phyloP scores from a whole-genome alignment of 345 rosid species.

The Pistacia integerrima region DNA sequence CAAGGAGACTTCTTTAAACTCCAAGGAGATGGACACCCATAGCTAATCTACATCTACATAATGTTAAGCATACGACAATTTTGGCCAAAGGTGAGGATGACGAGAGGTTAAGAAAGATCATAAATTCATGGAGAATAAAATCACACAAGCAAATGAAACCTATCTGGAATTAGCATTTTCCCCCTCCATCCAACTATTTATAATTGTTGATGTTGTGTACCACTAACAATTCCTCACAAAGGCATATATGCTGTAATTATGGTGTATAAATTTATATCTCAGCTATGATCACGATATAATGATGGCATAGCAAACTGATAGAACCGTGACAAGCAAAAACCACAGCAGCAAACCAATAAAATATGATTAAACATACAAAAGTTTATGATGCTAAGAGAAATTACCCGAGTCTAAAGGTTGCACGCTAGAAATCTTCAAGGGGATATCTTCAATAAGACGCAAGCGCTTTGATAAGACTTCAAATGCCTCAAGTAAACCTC shows the following conservation, averaged over 20 bases:
- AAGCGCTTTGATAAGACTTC: conserved; percentile 74
- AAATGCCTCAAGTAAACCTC: conserved; percentile 62
- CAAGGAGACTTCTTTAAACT: no score
- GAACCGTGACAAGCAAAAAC: not conserved
- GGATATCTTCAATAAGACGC: conserved; percentile 71
- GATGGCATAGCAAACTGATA: not conserved
- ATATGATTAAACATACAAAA: not conserved
- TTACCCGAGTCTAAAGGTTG: conserved; percentile 90
- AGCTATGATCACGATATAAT: not conserved
- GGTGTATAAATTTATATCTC: not conserved
- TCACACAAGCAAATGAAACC: conserved; percentile 1
- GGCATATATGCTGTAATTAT: not conserved
- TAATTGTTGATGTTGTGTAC: not conserved
- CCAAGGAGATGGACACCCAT: no score
- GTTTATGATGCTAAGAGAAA: conserved; percentile 8
- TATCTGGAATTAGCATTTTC: not conserved
- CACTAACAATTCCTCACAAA: not conserved
- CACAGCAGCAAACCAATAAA: not conserved
- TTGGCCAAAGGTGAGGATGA: not conserved
- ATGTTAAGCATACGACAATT: conserved; percentile 4
- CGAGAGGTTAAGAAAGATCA: not conserved
- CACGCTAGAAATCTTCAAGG: conserved; percentile 77
- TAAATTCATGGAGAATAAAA: not conserved
- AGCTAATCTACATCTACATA: not conserved
- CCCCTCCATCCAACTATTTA: not conserved